Conservation (phyloP, 1,139 yeast genomes). For the Magnusiomyces fungicola region DNA sequence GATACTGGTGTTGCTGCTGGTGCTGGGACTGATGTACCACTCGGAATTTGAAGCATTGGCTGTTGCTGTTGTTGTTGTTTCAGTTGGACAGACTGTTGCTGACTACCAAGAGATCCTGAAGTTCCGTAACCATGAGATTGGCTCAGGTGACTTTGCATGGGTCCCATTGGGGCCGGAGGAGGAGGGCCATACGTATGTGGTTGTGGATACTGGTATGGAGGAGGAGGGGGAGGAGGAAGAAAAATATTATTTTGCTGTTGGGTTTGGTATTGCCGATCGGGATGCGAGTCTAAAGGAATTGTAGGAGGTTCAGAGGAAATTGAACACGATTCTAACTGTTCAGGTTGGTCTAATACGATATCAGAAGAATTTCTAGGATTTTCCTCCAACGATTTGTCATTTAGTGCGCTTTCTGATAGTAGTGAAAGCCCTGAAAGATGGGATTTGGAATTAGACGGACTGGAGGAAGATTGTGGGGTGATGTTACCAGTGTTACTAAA, state of each 20-base stretch:
- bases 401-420: conserved; percentile 2
- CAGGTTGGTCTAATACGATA: not conserved
- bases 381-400: not conserved
- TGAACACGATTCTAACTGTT: not conserved
- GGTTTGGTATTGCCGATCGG: not conserved
- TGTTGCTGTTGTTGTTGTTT: not conserved
- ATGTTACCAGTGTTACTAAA: no score
- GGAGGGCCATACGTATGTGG: no score
- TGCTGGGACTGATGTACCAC: no score
- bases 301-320: no score
- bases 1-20: no score
- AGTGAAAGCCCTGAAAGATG: not conserved
- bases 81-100: not conserved
- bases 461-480: not conserved
- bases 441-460: not conserved
- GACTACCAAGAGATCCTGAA: no score
- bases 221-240: not conserved
- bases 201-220: not conserved
- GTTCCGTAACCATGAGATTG: not conserved
- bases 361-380: not conserved
- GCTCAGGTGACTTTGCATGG: no score
- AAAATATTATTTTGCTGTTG: not conserved
- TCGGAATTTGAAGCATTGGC: not conserved
- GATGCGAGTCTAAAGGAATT: no score
- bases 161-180: no score